Evolutionary conservation across 1,284 basidiomycete species (phyloP).

Genomic region (Sanghuangporus baumii): DNA sequence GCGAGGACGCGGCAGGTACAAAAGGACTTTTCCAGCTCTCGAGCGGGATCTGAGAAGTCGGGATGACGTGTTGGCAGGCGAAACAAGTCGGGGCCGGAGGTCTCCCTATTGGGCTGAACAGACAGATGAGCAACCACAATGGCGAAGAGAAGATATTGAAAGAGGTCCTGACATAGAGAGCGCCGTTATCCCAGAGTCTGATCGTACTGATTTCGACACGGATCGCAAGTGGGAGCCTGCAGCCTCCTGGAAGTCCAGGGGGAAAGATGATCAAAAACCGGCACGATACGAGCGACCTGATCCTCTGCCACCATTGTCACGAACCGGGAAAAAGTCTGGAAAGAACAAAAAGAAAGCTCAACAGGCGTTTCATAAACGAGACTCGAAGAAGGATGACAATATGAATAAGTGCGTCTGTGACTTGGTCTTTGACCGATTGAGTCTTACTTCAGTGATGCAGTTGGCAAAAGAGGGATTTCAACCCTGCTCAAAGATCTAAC

Average conservation of each 20-base stretch:
- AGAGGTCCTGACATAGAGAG: slow-evolving; percentile 10
- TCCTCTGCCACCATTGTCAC: slow-evolving; percentile 27
- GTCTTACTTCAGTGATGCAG: slow-evolving; percentile 27
- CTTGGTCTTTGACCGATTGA: slow-evolving; percentile 16
- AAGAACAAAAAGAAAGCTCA: slow-evolving; percentile 35
- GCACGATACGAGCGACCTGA: slow-evolving; percentile 18
- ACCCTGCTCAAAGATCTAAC: slow-evolving; percentile 32
- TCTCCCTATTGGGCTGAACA: slow-evolving; percentile 5
- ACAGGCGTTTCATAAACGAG: slow-evolving; percentile 35
- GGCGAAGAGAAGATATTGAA: slow-evolving; percentile 10
- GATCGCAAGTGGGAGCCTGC: slow-evolving; percentile 54
- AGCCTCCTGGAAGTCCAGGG: slow-evolving; percentile 47
- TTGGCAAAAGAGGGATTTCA: slow-evolving; percentile 45
- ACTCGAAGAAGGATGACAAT: slow-evolving; percentile 55
- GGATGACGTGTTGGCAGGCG: slow-evolving; percentile 2
- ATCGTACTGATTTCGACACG: not conserved
- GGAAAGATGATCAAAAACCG: slow-evolving; percentile 24
- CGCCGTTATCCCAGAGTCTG: not conserved
- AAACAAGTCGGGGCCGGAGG: slow-evolving; percentile 6
- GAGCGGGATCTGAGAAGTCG: slow-evolving; percentile 1
- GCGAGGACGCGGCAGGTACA: slow-evolving; percentile 5
- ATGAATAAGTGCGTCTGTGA: slow-evolving; percentile 58
- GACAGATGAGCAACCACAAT: slow-evolving; percentile 3
- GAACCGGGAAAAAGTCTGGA: slow-evolving; percentile 30
- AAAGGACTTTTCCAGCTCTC: not conserved